Conservation (phyloP, 2,329 filamentous ascomycete species). For the Cercospora sojina region DNA sequence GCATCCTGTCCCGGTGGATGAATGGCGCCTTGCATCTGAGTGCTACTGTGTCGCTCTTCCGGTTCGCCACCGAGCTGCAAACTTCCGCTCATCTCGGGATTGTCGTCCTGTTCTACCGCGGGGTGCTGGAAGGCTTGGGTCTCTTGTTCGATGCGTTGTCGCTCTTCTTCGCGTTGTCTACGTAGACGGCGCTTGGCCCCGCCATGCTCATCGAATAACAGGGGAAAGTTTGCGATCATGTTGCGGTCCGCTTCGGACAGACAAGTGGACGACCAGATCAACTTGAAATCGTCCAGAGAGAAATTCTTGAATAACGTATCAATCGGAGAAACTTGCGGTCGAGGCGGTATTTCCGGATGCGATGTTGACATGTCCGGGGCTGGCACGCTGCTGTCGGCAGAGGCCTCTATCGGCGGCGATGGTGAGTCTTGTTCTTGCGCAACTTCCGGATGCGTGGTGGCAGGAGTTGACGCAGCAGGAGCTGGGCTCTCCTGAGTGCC, state of each 20-base stretch:
- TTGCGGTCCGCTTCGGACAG: constrained; percentile 51
- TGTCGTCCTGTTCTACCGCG: constrained; percentile 63
- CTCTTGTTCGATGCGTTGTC: constrained; percentile 55
- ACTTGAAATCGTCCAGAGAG: constrained; percentile 49
- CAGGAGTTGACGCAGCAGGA: constrained; percentile 32
- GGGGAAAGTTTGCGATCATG: constrained; percentile 62
- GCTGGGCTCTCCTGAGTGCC: constrained; percentile 80
- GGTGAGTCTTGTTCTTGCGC: constrained; percentile 19
- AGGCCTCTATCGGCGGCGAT: constrained; percentile 14
- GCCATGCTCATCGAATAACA: constrained; percentile 78
- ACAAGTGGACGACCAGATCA: constrained; percentile 53
- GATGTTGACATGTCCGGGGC: not conserved
- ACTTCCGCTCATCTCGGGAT: constrained; percentile 74
- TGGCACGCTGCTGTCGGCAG: constrained; percentile 15
- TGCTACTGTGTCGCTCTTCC: constrained; percentile 64
- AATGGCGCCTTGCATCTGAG: constrained; percentile 60
- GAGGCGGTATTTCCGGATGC: constrained; percentile 18
- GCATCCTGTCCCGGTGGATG: constrained; percentile 60
- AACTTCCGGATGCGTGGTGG: constrained; percentile 16
- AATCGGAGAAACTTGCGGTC: constrained; percentile 32
- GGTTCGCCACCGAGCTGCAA: constrained; percentile 89
- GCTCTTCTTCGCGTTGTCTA: constrained; percentile 61
- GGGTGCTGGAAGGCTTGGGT: constrained; percentile 49
- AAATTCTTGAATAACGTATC: constrained; percentile 44
- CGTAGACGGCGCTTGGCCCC: constrained; percentile 77